Evolutionary conservation across 139 green algal genomes (phyloP), one percentile per base, ranked within the genome.

Genomic region (Chlorella sp.): DNA sequence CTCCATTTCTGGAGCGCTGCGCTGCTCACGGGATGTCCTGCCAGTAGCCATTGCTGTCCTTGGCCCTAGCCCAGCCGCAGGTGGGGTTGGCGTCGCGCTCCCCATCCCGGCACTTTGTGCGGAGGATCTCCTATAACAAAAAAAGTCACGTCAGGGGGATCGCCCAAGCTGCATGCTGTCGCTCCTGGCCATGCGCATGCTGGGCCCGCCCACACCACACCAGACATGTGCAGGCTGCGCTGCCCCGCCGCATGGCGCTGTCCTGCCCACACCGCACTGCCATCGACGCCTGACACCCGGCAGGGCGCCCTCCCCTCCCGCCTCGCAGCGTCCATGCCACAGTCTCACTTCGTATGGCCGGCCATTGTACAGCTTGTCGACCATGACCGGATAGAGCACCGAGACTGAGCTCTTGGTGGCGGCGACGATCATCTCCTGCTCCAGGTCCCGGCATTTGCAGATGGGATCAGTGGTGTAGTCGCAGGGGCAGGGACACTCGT

Each of bases 61-160:
- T 80, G 61, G 88, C 90, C n/a, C n/a, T n/a, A n/a, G n/a, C n/a
- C 86, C 88, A 97, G 25, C 89, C 89, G 79, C 92, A 97, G 21
- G 89, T 95, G 31, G 92, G 88, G 8, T 59, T 56, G 3, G 48
- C 43, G 7, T 84, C 72, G 31, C 68, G 76, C 40, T 86, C 78
- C 0, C 81, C 87, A 33, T 83, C 88, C 73, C 86, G 63, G n/a
- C 77, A 81, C n/a, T 55, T 17, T 17, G 46, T 55, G 14, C 17
- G 46, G 46, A 55, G 14, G 46, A 55, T 55, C 14, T 14, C 46
- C 46, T 55, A 17, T 55, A 17, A 17, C 14, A 55, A 27, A 55
- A 55, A 55, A 55, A 55, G 14, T 55, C 46, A 55, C 14, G 46
- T 17, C 46, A 17, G 14, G 14, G 14, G 46, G 46, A 14, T 27